Evolutionary conservation across 2,329 filamentous ascomycete genomes (phyloP), one percentile per base, ranked within the genome.

Genomic region (Diplodia seriata): DNA sequence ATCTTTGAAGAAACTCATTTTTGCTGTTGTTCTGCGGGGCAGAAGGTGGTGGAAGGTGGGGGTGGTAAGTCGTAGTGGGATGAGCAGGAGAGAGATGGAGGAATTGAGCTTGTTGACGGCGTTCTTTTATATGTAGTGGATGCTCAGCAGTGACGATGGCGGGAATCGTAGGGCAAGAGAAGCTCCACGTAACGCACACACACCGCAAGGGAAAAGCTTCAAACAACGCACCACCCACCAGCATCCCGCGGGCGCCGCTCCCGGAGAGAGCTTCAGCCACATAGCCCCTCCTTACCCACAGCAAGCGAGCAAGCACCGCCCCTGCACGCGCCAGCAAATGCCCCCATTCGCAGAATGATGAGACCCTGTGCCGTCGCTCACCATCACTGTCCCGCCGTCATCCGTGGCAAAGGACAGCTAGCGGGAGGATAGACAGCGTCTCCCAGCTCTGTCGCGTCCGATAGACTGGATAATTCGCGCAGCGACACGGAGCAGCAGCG

Each of bases 1-100:
- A 70, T 83, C 82, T 73, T 81, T 81, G 71, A 82, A 77, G 70
- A 83, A 82, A 66, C 81, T 81, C 81, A 83, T 82, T 26, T 4
- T 26, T 26, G 8, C 67, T 64, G 59, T 14, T 26, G 40, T 62
- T 20, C 38, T 38, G 47, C 33, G 23, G n/a, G n/a, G 38, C 53
- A 56, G 31, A 26, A 51, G 59, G 33, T 31, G n/a, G 38, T 31
- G 18, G 26, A 40, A 50, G 49, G 12, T 38, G 14, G 61, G 33
- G 53, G 36, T 69, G 57, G 40, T 38, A 23, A 23, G 31, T 38
- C 55, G 50, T 11, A 14, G 43, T 62, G 29, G 53, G 29, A 47
- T 49, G 68, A 23, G 47, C 20, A 66, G 47, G 66, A 47, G 38
- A 50, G 43, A 59, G 59, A 51, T 65, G 38, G 62, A 49, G 43